Base-by-base conservation (phyloP, 2,329 filamentous ascomycete species). In the Teratosphaeria zuluensis region DNA sequence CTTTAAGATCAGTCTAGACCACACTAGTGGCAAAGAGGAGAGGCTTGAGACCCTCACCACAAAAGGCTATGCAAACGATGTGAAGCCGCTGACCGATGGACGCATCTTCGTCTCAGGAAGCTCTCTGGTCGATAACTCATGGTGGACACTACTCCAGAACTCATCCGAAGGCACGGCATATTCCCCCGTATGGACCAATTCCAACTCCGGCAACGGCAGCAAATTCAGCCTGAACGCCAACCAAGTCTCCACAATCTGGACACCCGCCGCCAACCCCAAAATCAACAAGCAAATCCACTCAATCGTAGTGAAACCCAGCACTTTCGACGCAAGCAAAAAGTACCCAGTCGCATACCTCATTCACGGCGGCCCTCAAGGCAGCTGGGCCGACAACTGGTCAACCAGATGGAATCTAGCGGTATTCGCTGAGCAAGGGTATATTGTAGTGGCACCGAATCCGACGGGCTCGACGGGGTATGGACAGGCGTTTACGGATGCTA, bases 101-200 rank as follows among this genome's bases (percentile, higher is more conserved):
- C 68, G 75, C 21, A 73, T 92, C 4, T 82, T 92, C 65, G 68
- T 91, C 38, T 86, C 83, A 51, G 82, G 82, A n/a, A 85, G 76
- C 59, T 90, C 85, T 11, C 76, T 89, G 0, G 77, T 89, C 24
- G 89, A 92, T 65, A 92, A 84, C 73, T 89, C 85, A 9, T 76
- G 81, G 62, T 92, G 88, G 72, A 80, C 78, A 19, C 76, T 89
- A 16, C 69, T 88, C 8, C 78, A 84, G 56, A 21, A 8, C n/a
- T 21, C 42, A n/a, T 76, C 78, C 21, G 75, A 86, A 9, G 68
- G 56, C 66, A 71, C 2, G 58, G 72, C 48, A 70, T 61, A 60
- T 63, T 30, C 61, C 68, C n/a, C 32, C 3, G 61, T 54, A 2
- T 72, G 70, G 70, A 63, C 62, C 51, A 63, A 70, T 4, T 89